A percentile compares a stretch with the other conserved stretches of the same genome.
phyloP scores from a whole-genome alignment of 2,329 filamentous ascomycete species.

The Stromatinia cepivora region DNA sequence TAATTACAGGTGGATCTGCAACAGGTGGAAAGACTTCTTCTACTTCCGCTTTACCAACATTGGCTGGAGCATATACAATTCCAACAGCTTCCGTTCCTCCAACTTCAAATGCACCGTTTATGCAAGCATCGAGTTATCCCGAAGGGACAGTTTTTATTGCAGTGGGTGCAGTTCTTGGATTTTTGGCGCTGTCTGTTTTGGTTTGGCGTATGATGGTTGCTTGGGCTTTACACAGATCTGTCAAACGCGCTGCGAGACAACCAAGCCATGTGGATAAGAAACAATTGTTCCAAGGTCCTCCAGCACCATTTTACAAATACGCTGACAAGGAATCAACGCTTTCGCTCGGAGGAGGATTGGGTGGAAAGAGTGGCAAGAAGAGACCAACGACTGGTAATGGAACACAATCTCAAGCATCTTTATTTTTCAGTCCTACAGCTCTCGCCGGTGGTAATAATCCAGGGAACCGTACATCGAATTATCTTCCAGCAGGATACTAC shows the following conservation, averaged over 20 bases:
- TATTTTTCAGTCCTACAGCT: constrained; percentile 96
- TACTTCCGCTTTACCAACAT: constrained; percentile 49
- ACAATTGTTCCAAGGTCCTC: constrained; percentile 55
- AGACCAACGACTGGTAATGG: constrained; percentile 44
- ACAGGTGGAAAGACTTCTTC: constrained; percentile 19
- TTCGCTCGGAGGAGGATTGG: constrained; percentile 32
- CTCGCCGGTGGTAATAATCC: constrained; percentile 55
- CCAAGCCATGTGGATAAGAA: constrained; percentile 72
- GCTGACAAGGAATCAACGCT: constrained; percentile 51
- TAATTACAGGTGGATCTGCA: constrained; percentile 18
- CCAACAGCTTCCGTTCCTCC: constrained; percentile 78
- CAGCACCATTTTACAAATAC: constrained; percentile 61
- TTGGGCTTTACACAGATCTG: constrained; percentile 88
- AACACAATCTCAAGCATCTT: constrained; percentile 35
- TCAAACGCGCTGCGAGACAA: constrained; percentile 78
- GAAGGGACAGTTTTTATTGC: constrained; percentile 96
- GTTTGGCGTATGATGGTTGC: constrained; percentile 86
- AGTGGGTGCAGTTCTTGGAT: constrained; percentile 84
- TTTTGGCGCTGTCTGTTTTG: constrained; percentile 77
- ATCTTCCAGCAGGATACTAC: constrained; percentile 90
- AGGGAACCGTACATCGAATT: constrained; percentile 69
- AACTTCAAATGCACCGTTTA: constrained; percentile 82
- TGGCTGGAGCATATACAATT: constrained; percentile 60
- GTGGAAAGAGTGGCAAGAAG: constrained; percentile 39
- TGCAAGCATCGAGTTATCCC: constrained; percentile 81